phyloP scores from a whole-genome alignment of 192 early-diverging fungal species.

The Podila epigama region DNA sequence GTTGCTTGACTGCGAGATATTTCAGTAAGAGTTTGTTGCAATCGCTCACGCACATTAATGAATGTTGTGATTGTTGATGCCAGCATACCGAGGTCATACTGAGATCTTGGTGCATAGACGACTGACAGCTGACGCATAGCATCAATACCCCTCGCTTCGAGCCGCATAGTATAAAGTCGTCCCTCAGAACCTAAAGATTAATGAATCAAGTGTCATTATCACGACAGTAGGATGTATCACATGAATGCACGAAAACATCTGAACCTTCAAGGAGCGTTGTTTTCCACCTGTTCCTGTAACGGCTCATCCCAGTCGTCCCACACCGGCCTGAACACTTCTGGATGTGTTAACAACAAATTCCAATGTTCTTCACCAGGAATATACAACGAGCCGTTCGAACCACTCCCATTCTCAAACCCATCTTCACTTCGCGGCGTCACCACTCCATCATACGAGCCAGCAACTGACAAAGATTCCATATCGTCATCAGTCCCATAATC shows the following conservation, averaged over 20 bases:
- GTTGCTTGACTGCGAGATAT: not conserved
- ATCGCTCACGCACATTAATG: slow-evolving; percentile 10
- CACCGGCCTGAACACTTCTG: no score
- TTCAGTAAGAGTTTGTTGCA: slow-evolving; percentile 4
- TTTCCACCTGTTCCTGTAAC: no score
- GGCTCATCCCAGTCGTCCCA: no score
- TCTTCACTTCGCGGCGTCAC: no score
- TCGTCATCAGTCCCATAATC: no score
- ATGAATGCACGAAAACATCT: not conserved
- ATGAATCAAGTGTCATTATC: not conserved
- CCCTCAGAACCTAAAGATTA: slow-evolving; percentile 13
- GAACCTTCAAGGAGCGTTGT: no score
- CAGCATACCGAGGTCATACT: not conserved
- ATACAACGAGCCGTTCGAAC: no score
- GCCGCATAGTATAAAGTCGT: slow-evolving; percentile 6
- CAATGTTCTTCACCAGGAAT: no score
- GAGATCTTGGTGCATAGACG: not conserved
- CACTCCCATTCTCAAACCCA: no score
- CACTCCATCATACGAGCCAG: no score
- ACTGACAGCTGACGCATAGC: not conserved
- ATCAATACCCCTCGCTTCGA: slow-evolving; percentile 13
- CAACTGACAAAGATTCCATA: no score
- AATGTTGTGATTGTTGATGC: slow-evolving; percentile 12
- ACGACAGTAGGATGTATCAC: not conserved
- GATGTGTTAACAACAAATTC: no score